Conservation (phyloP, 2,329 filamentous ascomycete genomes). For the Aspergillus felis region DNA sequence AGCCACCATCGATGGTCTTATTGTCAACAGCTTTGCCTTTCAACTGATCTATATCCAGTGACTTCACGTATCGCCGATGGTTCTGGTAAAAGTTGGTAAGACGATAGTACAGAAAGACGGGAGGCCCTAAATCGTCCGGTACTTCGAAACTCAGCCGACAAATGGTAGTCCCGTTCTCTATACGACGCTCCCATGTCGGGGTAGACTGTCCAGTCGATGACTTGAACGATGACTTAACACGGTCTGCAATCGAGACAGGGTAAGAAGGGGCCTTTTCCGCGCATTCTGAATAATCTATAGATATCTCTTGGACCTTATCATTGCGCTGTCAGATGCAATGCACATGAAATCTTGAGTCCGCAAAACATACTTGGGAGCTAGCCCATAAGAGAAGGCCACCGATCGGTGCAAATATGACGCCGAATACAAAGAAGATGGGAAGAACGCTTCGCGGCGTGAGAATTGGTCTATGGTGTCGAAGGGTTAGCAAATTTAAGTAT, state of each 20-base stretch:
- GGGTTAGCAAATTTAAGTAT: constrained; percentile 8
- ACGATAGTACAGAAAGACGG: constrained; percentile 90
- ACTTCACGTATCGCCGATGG: constrained; percentile 91
- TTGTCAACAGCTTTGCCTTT: constrained; percentile 64
- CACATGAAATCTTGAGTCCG: neutral
- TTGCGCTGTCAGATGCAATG: constrained; percentile 7
- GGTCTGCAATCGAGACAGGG: constrained; percentile 51
- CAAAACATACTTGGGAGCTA: constrained; percentile 64
- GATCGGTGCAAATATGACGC: constrained; percentile 89
- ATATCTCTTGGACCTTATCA: constrained; percentile 73
- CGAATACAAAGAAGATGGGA: constrained; percentile 85
- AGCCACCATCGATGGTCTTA: constrained; percentile 59
- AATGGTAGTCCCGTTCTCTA: constrained; percentile 39
- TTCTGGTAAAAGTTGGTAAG: constrained; percentile 99
- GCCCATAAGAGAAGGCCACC: constrained; percentile 83
- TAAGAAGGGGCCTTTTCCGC: constrained; percentile 44
- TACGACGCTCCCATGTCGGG: constrained; percentile 29
- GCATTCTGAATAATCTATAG: constrained; percentile 87
- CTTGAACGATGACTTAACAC: constrained; percentile 70
- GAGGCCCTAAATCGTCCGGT: constrained; percentile 72
- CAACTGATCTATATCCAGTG: constrained; percentile 77
- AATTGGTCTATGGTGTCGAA: constrained; percentile 63
- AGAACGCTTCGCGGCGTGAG: constrained; percentile 90
- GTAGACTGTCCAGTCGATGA: constrained; percentile 39
- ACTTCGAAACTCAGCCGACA: constrained; percentile 78